Conservation (phyloP, 2,329 filamentous ascomycete genomes). For the Ophiosphaerella korrae region DNA sequence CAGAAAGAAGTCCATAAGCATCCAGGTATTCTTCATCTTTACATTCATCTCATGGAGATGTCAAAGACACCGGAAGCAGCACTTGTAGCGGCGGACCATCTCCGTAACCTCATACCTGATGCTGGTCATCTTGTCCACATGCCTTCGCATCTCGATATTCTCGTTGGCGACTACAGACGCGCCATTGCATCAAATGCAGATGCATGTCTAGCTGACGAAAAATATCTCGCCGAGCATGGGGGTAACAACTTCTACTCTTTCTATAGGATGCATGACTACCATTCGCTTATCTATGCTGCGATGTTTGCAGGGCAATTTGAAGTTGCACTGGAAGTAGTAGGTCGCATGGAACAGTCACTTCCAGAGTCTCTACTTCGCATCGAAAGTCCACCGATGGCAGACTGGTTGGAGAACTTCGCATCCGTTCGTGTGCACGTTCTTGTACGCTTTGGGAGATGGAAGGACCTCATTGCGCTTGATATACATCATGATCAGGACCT, state of each 20-base stretch:
- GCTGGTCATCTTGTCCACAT: constrained; percentile 75
- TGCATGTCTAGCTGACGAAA: constrained; percentile 71
- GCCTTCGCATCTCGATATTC: constrained; percentile 76
- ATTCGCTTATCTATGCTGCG: constrained; percentile 76
- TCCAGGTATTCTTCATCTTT: constrained; percentile 74
- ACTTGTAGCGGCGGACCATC: constrained; percentile 63
- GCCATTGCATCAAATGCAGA: constrained; percentile 70
- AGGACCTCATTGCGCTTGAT: constrained; percentile 63
- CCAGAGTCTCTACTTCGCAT: constrained; percentile 68
- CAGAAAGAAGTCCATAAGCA: constrained; percentile 60
- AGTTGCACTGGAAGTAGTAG: constrained; percentile 66
- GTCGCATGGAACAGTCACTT: constrained; percentile 64
- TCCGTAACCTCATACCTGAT: constrained; percentile 70
- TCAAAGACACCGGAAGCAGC: constrained; percentile 68
- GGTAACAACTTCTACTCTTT: constrained; percentile 75
- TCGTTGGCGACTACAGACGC: constrained; percentile 71
- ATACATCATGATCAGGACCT: constrained; percentile 64
- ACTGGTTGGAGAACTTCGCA: constrained; percentile 76
- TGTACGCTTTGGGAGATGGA: constrained; percentile 75
- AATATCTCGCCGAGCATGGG: constrained; percentile 64
- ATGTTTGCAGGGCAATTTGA: constrained; percentile 74
- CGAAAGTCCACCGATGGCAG: constrained; percentile 73
- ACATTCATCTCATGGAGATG: constrained; percentile 82
- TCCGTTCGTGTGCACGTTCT: constrained; percentile 71
- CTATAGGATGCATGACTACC: constrained; percentile 75